Evolutionary conservation across 208 protist genomes (phyloP).

Genomic region (Trypanosoma mega): DNA sequence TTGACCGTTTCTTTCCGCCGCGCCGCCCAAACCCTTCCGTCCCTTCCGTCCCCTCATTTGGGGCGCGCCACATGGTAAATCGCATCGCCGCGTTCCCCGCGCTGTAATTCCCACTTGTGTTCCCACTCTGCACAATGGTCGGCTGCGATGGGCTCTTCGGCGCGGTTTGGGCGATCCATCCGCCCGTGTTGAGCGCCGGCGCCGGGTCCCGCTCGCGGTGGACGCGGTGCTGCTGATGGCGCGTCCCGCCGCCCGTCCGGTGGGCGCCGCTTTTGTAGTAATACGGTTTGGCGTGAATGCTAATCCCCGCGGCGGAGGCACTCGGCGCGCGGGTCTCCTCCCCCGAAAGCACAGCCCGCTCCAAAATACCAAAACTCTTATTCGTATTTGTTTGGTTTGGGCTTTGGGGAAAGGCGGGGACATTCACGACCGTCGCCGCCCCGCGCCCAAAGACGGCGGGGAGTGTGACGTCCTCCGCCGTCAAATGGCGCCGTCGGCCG

Average conservation of each 20-base stretch:
- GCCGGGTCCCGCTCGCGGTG: neutral
- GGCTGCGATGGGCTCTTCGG: too few species aligned
- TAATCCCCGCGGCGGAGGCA: slow-evolving; percentile 37
- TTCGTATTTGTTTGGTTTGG: neutral
- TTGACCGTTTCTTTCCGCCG: slow-evolving; percentile 50
- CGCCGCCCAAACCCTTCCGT: neutral
- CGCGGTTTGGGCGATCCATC: too few species aligned
- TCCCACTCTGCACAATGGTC: neutral
- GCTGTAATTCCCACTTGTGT: neutral
- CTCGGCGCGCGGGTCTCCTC: slow-evolving; percentile 7
- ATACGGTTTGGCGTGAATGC: slow-evolving; percentile 66
- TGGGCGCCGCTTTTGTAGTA: slow-evolving; percentile 38
- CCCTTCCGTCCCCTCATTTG: neutral
- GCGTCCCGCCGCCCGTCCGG: slow-evolving; percentile 6
- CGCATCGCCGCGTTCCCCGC: neutral
- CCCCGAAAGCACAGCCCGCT: neutral
- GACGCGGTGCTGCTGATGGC: slow-evolving; percentile 26
- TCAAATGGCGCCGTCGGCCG: too few species aligned
- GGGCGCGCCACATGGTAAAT: neutral
- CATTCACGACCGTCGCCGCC: neutral
- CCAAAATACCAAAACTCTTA: slow-evolving; percentile 19
- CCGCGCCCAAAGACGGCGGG: neutral
- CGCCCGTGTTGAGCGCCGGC: too few species aligned
- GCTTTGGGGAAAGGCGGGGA: neutral
- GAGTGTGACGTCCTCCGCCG: neutral